A percentile compares a stretch with the other conserved stretches of the same genome.
These are phyloP conservation scores for Termitomyces sp. DNA, from an alignment of 768 basidiomycete genomes.

Conservation along the genomic window DNA sequence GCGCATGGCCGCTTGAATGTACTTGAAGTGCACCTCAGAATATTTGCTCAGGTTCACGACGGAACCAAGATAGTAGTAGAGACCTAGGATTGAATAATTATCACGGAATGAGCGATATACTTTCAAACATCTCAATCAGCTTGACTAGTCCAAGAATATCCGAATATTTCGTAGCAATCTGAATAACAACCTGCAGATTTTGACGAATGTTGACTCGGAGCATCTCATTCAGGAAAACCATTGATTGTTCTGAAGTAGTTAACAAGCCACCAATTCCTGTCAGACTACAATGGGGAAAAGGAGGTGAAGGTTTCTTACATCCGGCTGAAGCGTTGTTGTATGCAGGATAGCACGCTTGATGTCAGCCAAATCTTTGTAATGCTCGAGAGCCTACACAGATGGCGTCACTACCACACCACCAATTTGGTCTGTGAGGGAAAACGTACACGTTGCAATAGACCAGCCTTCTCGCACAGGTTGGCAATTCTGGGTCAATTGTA, in stretches of 20 bases:
- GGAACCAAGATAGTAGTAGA: constrained; percentile 98
- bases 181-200: constrained; percentile 93
- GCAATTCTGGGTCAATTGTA: constrained; percentile 97
- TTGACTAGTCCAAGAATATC: constrained; percentile 97
- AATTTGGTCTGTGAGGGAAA: not conserved
- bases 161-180: constrained; percentile 98
- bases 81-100: constrained; percentile 39
- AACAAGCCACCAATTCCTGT: constrained; percentile 76
- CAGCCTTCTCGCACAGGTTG: constrained; percentile 98
- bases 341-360: constrained; percentile 99
- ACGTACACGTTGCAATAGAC: constrained; percentile 84
- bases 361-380: constrained; percentile 96
- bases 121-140: constrained; percentile 97
- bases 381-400: constrained; percentile 80
- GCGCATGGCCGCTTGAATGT: constrained; percentile 97
- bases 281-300: not conserved
- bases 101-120: constrained; percentile 16
- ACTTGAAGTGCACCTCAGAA: constrained; percentile 98
- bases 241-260: constrained; percentile 98
- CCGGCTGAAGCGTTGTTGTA: constrained; percentile 76
- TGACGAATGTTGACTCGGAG: constrained; percentile 94
- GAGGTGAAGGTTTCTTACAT: constrained; percentile 45
- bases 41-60: constrained; percentile 96
- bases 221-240: constrained; percentile 97
- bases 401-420: not conserved